A percentile compares a stretch with the other conserved stretches of the same genome.
These are phyloP conservation scores for Lactifluus volemus DNA, from an alignment of 768 basidiomycete species.

Conservation along the genomic window DNA sequence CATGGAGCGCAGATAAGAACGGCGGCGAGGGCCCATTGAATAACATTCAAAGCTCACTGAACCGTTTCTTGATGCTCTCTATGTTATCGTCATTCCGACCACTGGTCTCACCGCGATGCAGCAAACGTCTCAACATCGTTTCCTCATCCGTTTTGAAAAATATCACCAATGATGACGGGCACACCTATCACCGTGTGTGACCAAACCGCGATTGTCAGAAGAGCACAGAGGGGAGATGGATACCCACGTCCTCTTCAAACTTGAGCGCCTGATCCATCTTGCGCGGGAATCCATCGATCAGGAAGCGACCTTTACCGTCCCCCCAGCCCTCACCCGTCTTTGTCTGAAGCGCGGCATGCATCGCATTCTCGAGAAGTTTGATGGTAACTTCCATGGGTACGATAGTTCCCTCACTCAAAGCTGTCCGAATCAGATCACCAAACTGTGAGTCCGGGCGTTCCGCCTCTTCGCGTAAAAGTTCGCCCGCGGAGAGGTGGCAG, in stretches of 20 bases:
- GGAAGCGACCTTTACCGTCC: slow-evolving; percentile 71
- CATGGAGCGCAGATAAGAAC: neutral
- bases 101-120: slow-evolving; percentile 87
- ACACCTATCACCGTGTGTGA: slow-evolving; percentile 45
- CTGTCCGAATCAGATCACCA: slow-evolving; percentile 76
- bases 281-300: slow-evolving; percentile 95
- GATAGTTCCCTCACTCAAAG: slow-evolving; percentile 86
- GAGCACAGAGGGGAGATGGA: neutral
- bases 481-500: slow-evolving; percentile 95
- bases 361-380: slow-evolving; percentile 90
- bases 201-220: neutral
- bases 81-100: slow-evolving; percentile 94
- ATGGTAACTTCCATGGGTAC: slow-evolving; percentile 97
- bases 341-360: slow-evolving; percentile 48
- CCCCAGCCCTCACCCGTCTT: slow-evolving; percentile 52
- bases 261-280: slow-evolving; percentile 97
- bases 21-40: neutral
- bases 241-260: slow-evolving; percentile 75
- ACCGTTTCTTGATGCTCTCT: slow-evolving; percentile 95
- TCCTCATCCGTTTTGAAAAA: slow-evolving; percentile 85
- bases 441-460: slow-evolving; percentile 73
- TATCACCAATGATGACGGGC: slow-evolving; percentile 67
- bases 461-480: slow-evolving; percentile 93
- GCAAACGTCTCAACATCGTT: slow-evolving; percentile 76
- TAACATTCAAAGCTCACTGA: slow-evolving; percentile 45